Evolutionary conservation across 192 early-diverging fungal species (phyloP).

Genomic region (Backusella liffmaniae): DNA sequence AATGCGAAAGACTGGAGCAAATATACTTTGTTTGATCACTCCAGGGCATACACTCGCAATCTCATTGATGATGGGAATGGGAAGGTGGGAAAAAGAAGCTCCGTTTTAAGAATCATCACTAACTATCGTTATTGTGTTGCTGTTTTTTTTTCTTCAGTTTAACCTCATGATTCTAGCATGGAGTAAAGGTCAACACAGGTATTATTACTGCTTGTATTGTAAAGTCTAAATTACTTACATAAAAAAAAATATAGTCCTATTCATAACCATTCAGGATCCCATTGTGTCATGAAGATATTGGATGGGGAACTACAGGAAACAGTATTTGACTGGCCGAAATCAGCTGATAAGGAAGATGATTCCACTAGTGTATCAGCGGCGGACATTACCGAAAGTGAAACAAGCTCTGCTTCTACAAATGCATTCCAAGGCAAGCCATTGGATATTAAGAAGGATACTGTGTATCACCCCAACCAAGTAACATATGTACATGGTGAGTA

Average conservation of each 20-base stretch:
- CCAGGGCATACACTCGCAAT: conserved; percentile 80
- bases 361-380: conserved; percentile 22
- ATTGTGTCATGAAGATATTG: conserved; percentile 92
- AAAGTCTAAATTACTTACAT: conserved; percentile 4
- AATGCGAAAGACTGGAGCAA: conserved; percentile 72
- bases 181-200: conserved; percentile 66
- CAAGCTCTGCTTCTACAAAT: conserved; percentile 23
- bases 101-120: neutral
- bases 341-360: conserved; percentile 15
- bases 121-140: neutral
- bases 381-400: conserved; percentile 28
- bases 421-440: conserved; percentile 25
- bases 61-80: conserved; percentile 90
- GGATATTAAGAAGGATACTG: conserved; percentile 44
- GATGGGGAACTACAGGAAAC: conserved; percentile 80
- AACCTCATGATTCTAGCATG: conserved; percentile 91
- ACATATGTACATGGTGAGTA: conserved; percentile 79
- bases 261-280: conserved; percentile 87
- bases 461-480: conserved; percentile 59
- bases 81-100: conserved; percentile 38
- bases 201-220: conserved; percentile 15
- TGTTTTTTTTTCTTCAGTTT: conserved; percentile 46
- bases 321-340: conserved; percentile 69
- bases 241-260: conserved; percentile 62
- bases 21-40: conserved; percentile 72